A percentile compares a stretch with the other conserved stretches of the same genome.
Conservation (phyloP, 2,329 filamentous ascomycete species). For the Aureobasidium sp. region DNA sequence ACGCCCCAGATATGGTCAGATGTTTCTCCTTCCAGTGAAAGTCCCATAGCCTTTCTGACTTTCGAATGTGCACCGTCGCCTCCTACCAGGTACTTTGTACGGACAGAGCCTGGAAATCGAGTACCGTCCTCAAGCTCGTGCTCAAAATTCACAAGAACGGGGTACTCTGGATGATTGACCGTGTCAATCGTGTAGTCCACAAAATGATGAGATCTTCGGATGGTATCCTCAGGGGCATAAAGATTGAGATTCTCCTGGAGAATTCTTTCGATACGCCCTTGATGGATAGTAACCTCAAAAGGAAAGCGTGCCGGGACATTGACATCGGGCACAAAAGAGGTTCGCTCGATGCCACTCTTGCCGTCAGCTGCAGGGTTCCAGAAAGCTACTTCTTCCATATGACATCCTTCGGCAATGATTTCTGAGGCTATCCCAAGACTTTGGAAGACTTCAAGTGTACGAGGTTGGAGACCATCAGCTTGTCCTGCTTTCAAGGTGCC, state of each 20-base stretch:
- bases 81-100: constrained; percentile 19
- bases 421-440: constrained; percentile 60
- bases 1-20: constrained; percentile 27
- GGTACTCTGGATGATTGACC: constrained; percentile 5
- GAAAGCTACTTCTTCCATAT: constrained; percentile 58
- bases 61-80: constrained; percentile 21
- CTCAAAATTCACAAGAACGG: neutral
- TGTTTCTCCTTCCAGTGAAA: constrained; percentile 23
- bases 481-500: constrained; percentile 32
- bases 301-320: constrained; percentile 11
- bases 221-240: constrained; percentile 17
- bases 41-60: constrained; percentile 20
- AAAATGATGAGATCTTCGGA: constrained; percentile 10
- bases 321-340: constrained; percentile 10
- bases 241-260: constrained; percentile 18
- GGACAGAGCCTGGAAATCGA: constrained; percentile 16
- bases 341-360: constrained; percentile 4
- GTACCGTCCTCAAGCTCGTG: constrained; percentile 9
- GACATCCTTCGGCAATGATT: constrained; percentile 59
- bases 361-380: constrained; percentile 59
- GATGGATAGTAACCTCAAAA: constrained; percentile 53
- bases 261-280: constrained; percentile 60
- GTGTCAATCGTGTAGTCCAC: neutral
- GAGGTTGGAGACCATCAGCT: constrained; percentile 54
- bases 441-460: constrained; percentile 67